phyloP scores from a whole-genome alignment of 768 basidiomycete genomes.

The Suillus hirtellus region DNA sequence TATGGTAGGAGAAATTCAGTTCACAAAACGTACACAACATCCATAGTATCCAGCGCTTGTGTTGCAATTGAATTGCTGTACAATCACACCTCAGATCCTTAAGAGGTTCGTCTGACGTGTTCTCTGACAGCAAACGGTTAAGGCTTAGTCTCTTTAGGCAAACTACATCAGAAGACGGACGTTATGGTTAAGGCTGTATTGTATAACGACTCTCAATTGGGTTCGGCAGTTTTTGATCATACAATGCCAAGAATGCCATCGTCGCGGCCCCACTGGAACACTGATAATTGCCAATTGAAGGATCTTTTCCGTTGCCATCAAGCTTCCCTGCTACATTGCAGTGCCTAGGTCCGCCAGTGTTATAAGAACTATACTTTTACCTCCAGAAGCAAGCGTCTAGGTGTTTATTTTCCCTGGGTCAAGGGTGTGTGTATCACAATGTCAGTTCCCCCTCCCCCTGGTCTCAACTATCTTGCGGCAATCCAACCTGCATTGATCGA shows the following conservation, averaged over 20 bases:
- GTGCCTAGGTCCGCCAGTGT: not conserved
- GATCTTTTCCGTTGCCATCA: not conserved
- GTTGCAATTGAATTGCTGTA: not conserved
- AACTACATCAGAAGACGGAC: not conserved
- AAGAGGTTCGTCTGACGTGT: not conserved
- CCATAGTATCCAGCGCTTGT: not conserved
- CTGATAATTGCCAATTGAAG: not conserved
- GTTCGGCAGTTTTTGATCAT: not conserved
- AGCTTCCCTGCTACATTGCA: not conserved
- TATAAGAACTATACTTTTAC: not conserved
- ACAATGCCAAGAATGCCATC: not conserved
- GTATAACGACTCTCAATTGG: not conserved
- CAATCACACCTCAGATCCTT: not conserved
- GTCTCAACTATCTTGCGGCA: slow-evolving; percentile 8
- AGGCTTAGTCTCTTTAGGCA: not conserved
- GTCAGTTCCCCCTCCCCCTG: slow-evolving; percentile 2
- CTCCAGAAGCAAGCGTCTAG: not conserved
- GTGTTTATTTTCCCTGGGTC: not conserved
- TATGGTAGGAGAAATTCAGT: not conserved
- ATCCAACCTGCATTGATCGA: slow-evolving; percentile 25
- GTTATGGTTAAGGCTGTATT: not conserved
- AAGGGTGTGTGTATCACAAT: not conserved
- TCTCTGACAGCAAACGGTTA: not conserved
- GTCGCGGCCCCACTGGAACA: not conserved
- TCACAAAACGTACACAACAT: not conserved